Evolutionary conservation across 331 rosid genomes (phyloP), one percentile per base, ranked within the genome.

Genomic region (Stylosanthes scabra): DNA sequence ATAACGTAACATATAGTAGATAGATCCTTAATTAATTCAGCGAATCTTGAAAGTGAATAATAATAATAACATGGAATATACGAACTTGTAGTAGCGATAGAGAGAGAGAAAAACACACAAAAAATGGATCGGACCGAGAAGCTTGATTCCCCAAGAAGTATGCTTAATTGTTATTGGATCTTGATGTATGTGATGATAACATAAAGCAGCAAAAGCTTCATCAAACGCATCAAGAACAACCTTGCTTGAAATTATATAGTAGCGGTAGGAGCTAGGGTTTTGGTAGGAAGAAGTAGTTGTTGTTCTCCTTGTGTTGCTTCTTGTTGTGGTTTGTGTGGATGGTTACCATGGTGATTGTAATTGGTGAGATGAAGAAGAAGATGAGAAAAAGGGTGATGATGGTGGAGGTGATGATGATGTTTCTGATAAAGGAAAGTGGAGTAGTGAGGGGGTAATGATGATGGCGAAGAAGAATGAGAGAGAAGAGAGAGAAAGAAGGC

Each of bases 101-200:
- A 0, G 25, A 20, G 25, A 20, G 25, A 20, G 25, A 20, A 20
- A 20, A 20, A 20, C 25, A 20, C 37, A 31, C 37, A 77, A 74
- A 65, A 76, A 66, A 80, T 68, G 74, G 84, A 77, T 80, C 88
- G 88, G 88, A 84, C 88, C 88, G 66, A 78, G 78, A 77, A 25
- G 88, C 88, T 84, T 84, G 88, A 84, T 84, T 84, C 88, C 88
- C 88, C 88, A 4, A 61, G 78, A 70, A 70, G 78, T 31, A 31
- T 31, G 37, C 37, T 31, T 31, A 31, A 31, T 5, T 3, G 83
- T 39, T 27, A 63, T 46, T 75, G 82, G 79, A 76, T 80, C 82
- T 54, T 20, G 25, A 20, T 20, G 25, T 20, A 20, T 20, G 25
- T 20, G 25, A 20, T 20, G 25, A 20, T 20, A 20, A 20, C 1